phyloP scores from a whole-genome alignment of 148 eudicot species.

The Cornus controversa region DNA sequence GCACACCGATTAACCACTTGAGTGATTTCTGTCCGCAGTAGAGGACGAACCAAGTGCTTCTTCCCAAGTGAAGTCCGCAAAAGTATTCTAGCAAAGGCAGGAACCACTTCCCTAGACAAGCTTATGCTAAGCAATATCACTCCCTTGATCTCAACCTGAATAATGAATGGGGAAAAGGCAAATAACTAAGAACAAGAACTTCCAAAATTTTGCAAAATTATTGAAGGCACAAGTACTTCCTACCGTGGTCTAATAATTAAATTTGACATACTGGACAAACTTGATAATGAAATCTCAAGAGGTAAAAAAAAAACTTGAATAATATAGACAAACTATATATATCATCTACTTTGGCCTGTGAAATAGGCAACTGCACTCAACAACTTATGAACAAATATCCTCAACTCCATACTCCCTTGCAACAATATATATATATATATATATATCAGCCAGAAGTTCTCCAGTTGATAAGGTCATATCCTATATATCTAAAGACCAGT shows the following conservation, averaged over 20 bases:
- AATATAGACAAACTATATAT: background rate
- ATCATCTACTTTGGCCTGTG: background rate
- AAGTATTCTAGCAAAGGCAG: slow-evolving; percentile 89
- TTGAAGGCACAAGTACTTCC: background rate
- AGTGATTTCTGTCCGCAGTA: slow-evolving; percentile 89
- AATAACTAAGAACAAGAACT: background rate
- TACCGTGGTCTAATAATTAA: background rate
- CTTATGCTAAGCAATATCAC: slow-evolving; percentile 71
- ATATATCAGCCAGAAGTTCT: background rate
- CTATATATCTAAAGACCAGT: background rate
- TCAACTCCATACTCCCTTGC: background rate
- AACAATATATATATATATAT: too few relatives aligned
- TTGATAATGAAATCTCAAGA: background rate
- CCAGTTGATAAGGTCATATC: background rate
- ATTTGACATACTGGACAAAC: background rate
- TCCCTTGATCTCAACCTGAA: slow-evolving; percentile 73
- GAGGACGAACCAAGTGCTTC: slow-evolving; percentile 80
- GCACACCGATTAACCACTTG: slow-evolving; percentile 95
- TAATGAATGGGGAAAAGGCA: slow-evolving; percentile 4
- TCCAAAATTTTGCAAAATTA: background rate
- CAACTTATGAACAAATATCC: background rate
- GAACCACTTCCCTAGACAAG: slow-evolving; percentile 89
- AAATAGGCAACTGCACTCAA: background rate
- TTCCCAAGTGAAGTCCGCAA: slow-evolving; percentile 88
- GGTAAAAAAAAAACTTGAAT: background rate